These are phyloP conservation scores for Clarireedia hainanense DNA, from an alignment of 2,329 filamentous ascomycete species.

Conservation along the genomic window DNA sequence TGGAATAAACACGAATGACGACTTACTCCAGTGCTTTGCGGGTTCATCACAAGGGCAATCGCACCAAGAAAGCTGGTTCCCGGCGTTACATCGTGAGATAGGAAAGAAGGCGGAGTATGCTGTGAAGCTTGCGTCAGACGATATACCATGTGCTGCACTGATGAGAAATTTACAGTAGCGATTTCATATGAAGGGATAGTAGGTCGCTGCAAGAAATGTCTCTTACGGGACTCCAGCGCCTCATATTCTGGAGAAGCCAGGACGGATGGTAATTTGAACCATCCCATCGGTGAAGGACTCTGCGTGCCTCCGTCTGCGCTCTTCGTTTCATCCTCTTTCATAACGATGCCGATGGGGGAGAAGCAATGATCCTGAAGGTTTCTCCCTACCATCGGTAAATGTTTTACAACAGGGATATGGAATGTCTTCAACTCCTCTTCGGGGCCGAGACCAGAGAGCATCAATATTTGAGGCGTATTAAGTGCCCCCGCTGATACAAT, in stretches of 20 bases:
- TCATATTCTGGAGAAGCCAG: slow-evolving; percentile 40
- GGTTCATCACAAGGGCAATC: slow-evolving; percentile 35
- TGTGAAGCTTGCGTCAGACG: slow-evolving; percentile 39
- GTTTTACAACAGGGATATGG: slow-evolving; percentile 27
- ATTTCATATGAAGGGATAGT: background rate
- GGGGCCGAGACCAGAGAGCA: slow-evolving; percentile 39
- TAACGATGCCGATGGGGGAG: slow-evolving; percentile 25
- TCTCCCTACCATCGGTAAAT: slow-evolving; percentile 33
- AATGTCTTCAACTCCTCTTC: slow-evolving; percentile 24
- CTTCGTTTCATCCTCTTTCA: slow-evolving; percentile 30
- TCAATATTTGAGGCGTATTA: slow-evolving; percentile 36
- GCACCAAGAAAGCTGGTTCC: slow-evolving; percentile 2
- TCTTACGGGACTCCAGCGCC: slow-evolving; percentile 14
- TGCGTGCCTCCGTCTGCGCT: slow-evolving; percentile 41
- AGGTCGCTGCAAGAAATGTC: background rate
- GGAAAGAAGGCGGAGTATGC: slow-evolving; percentile 8
- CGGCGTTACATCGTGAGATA: background rate
- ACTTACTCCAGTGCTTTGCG: slow-evolving; percentile 30
- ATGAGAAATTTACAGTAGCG: background rate
- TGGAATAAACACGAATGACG: background rate
- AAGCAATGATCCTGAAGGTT: slow-evolving; percentile 36
- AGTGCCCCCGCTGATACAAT: slow-evolving; percentile 37
- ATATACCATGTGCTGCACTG: background rate
- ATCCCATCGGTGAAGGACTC: slow-evolving; percentile 36
- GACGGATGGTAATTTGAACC: slow-evolving; percentile 37